Base-by-base conservation (phyloP, 202 grass and related monocot species). In the Cymbopogon flexuosus region DNA sequence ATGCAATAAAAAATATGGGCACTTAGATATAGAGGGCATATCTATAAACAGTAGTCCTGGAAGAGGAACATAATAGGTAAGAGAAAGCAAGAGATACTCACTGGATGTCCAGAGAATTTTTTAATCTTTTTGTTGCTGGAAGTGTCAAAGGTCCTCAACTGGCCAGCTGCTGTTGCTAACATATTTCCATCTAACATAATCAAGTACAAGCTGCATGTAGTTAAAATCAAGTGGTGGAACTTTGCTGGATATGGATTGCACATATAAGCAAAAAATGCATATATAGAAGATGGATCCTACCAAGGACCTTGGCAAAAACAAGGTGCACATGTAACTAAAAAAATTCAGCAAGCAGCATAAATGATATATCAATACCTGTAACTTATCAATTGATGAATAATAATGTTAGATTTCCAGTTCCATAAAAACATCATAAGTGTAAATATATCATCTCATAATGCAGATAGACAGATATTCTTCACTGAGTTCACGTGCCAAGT, bases 41-140 rank as follows among this genome's bases (percentile, higher is more conserved):
- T 75, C 13, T 3, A 21, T 43, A 67, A 37, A 84, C 42, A 78
- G 33, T 16, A 18, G 36, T 40, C 7, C 62, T 67, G 63, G 22
- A 87, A 88, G 61, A 68, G 49, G 67, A 82, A 65, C 4, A 45
- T 2, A 21, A 5, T 43, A 79, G 35, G 78, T 36, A 47, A 75
- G 33, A 37, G 51, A 49, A 80, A 67, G 24, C 43, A 73, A 62
- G 41, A 62, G 19, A 31, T 58, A 88, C 90, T 69, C 71, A 96
- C 96, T 16, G 90, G 92, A 86, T 99, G 96, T 30, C 96, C 96
- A 73, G 88, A 90, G 75, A 96, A 91, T 66, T 99, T 99, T 79
- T 96, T 66, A 75, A 99, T 86, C 72, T 93, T 99, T 79, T 96
- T 99, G 77, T 93, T 87, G 76, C 88, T 69, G 16, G 84, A 91